These are phyloP conservation scores for Pseudomassariella vexata DNA, from an alignment of 2,329 filamentous ascomycete species.

Conservation along the genomic window DNA sequence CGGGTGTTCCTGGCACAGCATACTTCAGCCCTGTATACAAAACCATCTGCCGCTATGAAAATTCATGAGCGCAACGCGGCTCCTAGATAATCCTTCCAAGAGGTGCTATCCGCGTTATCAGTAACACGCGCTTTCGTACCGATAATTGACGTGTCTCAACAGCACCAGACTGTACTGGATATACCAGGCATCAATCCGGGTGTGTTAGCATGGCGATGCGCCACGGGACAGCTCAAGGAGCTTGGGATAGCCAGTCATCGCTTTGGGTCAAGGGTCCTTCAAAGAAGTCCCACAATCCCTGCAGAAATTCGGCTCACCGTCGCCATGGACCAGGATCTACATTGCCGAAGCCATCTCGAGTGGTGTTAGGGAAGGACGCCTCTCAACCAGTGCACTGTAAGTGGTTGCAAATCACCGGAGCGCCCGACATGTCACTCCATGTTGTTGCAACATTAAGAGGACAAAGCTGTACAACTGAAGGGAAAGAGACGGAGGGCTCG, in stretches of 20 bases:
- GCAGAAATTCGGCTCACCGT: neutral
- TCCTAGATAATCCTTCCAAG: neutral
- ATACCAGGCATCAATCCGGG: slow-evolving; percentile 1
- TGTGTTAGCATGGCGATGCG: no score
- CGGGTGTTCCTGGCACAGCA: no score
- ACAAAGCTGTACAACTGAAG: neutral
- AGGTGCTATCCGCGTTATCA: neutral
- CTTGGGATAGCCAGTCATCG: slow-evolving; percentile 2
- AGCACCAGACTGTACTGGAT: neutral
- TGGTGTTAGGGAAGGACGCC: neutral
- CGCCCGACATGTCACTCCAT: no score
- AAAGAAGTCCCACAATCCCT: slow-evolving; percentile 2
- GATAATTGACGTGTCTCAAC: neutral
- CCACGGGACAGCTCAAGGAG: neutral
- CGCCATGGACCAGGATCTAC: neutral
- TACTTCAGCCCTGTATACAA: no score
- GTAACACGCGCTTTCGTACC: neutral
- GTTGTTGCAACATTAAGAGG: neutral
- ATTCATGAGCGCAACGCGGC: no score
- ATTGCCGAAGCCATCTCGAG: neutral
- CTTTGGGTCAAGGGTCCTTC: neutral
- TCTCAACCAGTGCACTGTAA: neutral
- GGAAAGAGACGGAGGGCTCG: no score
- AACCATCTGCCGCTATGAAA: no score
- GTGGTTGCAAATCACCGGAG: no score